Conservation (phyloP, 768 basidiomycete species). For the Rhodotorula kratochvilovae region DNA sequence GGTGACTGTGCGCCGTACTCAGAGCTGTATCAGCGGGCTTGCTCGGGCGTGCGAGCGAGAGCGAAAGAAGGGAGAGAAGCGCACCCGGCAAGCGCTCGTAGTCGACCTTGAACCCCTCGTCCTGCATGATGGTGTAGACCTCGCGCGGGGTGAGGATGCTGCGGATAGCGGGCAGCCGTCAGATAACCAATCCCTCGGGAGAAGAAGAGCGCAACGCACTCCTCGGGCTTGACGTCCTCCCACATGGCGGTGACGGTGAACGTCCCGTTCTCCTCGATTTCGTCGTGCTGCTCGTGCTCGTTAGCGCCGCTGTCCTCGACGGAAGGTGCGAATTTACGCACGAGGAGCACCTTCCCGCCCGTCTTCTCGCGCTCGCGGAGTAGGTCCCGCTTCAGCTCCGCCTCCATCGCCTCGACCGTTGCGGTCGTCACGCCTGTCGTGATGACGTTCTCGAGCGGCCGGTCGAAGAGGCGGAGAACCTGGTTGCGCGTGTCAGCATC, state of each 20-base stretch:
- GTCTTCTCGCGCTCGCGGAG: conserved; percentile 63
- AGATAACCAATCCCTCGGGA: neutral
- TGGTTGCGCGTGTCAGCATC: conserved; percentile 53
- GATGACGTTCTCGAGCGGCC: conserved; percentile 92
- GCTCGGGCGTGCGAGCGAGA: no score
- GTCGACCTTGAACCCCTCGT: conserved; percentile 70
- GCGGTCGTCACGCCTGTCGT: conserved; percentile 89
- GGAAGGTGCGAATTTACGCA: no score
- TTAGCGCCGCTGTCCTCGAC: no score
- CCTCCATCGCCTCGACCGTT: conserved; percentile 87
- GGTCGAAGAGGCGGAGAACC: conserved; percentile 78
- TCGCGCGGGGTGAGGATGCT: conserved; percentile 75
- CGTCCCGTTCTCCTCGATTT: conserved; percentile 81
- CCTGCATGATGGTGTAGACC: conserved; percentile 37
- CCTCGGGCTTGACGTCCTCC: conserved; percentile 64
- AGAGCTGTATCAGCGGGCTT: no score
- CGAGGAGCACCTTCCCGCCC: conserved; percentile 70
- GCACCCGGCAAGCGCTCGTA: conserved; percentile 34
- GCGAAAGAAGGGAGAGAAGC: conserved; percentile 55
- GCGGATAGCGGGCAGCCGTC: neutral
- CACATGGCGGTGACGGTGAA: conserved; percentile 91
- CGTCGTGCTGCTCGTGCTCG: conserved; percentile 60
- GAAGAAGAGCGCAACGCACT: conserved; percentile 8
- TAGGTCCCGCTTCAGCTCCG: conserved; percentile 58
- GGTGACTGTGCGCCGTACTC: conserved; percentile 65